These are phyloP conservation scores for Wickerhamomyces sp. DNA, from an alignment of 1,139 yeast genomes.

Conservation along the genomic window DNA sequence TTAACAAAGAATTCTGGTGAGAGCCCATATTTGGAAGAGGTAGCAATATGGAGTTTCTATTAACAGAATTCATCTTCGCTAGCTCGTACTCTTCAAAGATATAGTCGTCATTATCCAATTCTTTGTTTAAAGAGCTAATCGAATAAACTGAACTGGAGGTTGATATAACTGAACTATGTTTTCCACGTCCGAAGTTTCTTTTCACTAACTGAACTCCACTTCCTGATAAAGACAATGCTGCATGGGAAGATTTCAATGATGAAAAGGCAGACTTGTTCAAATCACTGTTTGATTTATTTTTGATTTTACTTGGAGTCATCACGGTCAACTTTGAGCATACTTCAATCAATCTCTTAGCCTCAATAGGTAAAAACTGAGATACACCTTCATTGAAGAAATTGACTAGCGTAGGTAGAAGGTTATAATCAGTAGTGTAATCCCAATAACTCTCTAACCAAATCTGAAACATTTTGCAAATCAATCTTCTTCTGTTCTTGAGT, in stretches of 20 bases:
- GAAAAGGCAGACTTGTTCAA: neutral
- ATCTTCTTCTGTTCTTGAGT: slow-evolving; percentile 59
- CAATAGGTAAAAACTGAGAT: slow-evolving; percentile 52
- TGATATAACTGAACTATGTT: slow-evolving; percentile 25
- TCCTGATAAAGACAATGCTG: slow-evolving; percentile 12
- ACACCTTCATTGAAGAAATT: slow-evolving; percentile 77
- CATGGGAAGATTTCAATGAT: too few relatives aligned
- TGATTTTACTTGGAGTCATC: slow-evolving; percentile 24
- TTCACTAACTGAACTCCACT: slow-evolving; percentile 38
- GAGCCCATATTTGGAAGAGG: slow-evolving; percentile 30
- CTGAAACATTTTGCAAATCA: slow-evolving; percentile 65
- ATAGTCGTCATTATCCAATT: slow-evolving; percentile 31
- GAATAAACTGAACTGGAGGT: slow-evolving; percentile 26
- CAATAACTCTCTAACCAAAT: slow-evolving; percentile 89
- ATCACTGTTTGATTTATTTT: slow-evolving; percentile 10
- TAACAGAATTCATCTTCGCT: slow-evolving; percentile 27
- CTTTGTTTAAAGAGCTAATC: slow-evolving; percentile 25
- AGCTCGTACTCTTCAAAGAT: slow-evolving; percentile 34
- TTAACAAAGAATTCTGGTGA: slow-evolving; percentile 26
- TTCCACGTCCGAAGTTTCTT: slow-evolving; percentile 31
- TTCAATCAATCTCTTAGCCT: slow-evolving; percentile 57
- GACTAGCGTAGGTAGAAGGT: slow-evolving; percentile 60
- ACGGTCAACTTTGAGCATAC: slow-evolving; percentile 49
- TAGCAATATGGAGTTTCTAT: slow-evolving; percentile 27
- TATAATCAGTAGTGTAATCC: slow-evolving; percentile 60